Evolutionary conservation across 805 yeast genomes (phyloP).

Genomic region (Dipodascus geniculatus): DNA sequence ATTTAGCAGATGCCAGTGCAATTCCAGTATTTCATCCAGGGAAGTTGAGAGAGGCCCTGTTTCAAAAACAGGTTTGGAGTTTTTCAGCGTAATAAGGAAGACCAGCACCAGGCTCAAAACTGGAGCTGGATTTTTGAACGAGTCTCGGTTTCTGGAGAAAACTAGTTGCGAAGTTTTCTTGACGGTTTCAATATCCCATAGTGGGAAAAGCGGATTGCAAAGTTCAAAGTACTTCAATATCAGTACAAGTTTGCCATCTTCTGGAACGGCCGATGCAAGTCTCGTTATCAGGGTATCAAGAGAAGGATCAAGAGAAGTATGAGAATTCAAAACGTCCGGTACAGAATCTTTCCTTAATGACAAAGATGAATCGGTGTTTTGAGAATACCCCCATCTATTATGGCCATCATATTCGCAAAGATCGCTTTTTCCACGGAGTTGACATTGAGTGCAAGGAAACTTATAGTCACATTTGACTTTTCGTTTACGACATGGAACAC

Average conservation of each 20-base stretch:
- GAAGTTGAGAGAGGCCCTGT: neutral
- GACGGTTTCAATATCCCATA: neutral
- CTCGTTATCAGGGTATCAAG: neutral
- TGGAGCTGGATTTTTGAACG: neutral
- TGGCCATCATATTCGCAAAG: neutral
- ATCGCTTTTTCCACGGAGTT: neutral
- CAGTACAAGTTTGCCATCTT: neutral
- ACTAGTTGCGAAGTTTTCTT: neutral
- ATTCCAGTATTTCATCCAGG: neutral
- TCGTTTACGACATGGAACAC: neutral
- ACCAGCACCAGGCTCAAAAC: neutral
- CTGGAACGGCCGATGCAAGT: neutral
- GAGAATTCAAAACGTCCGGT: too few relatives aligned
- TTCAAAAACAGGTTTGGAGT: neutral
- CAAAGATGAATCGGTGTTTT: too few relatives aligned
- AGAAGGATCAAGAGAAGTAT: neutral
- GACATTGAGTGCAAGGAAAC: constrained; percentile 2
- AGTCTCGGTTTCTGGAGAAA: neutral
- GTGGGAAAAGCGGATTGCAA: neutral
- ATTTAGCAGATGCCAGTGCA: neutral
- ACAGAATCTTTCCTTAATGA: too few relatives aligned
- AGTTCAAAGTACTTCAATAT: neutral
- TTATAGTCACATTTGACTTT: constrained; percentile 2
- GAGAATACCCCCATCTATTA: constrained; percentile 3
- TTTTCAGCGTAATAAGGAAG: neutral